These are phyloP conservation scores for Scutellaria galericulata DNA, from an alignment of 257 asterid species.

Conservation along the genomic window DNA sequence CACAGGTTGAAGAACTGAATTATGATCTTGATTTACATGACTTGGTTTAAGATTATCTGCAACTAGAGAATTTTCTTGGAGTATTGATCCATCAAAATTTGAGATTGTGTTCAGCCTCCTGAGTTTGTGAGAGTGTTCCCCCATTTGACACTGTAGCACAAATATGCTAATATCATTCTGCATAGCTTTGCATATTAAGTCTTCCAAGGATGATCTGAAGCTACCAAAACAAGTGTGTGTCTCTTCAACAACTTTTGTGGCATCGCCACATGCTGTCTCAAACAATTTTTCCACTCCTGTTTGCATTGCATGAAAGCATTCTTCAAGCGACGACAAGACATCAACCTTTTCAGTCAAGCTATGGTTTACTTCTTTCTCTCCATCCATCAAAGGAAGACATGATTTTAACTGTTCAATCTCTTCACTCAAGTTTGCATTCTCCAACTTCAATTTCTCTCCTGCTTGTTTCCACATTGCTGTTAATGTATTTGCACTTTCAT, in stretches of 20 bases:
- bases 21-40: conserved; percentile 27
- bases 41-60: conserved; percentile 34
- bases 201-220: conserved; percentile 60
- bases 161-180: conserved; percentile 53
- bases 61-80: conserved; percentile 37
- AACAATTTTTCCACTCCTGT: conserved; percentile 51
- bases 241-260: conserved; percentile 55
- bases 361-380: conserved; percentile 46
- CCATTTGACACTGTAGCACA: conserved; percentile 54
- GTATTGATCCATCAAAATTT: conserved; percentile 34
- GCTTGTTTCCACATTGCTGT: conserved; percentile 59
- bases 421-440: conserved; percentile 55
- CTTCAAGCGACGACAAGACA: conserved; percentile 54
- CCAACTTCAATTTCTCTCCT: conserved; percentile 53
- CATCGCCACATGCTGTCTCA: conserved; percentile 47
- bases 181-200: conserved; percentile 46
- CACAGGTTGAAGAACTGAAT: conserved; percentile 31
- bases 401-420: conserved; percentile 56
- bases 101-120: conserved; percentile 35
- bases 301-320: conserved; percentile 58
- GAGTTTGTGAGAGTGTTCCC: conserved; percentile 40
- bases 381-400: conserved; percentile 38
- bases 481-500: conserved; percentile 56
- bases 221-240: conserved; percentile 44
- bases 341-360: conserved; percentile 48